Conservation (phyloP, 805 yeast genomes). For the Yarrowia sp. region DNA sequence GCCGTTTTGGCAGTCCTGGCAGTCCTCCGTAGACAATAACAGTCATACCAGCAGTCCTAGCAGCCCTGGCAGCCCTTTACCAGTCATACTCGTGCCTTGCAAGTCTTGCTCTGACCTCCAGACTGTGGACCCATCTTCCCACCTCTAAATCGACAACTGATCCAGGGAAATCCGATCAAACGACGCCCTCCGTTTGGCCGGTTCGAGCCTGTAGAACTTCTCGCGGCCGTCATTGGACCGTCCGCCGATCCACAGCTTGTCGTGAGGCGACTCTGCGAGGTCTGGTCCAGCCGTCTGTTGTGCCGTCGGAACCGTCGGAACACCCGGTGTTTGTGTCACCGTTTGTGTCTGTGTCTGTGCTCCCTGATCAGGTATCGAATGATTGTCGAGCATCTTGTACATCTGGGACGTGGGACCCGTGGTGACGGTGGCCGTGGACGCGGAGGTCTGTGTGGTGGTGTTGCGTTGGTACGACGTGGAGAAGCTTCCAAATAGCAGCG, state of each 20-base stretch:
- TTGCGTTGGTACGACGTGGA: slow-evolving; percentile 36
- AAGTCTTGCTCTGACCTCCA: too few relatives aligned
- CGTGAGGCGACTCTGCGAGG: slow-evolving; percentile 35
- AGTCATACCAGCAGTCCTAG: too few relatives aligned
- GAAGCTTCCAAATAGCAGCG: slow-evolving; percentile 33
- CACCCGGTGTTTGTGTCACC: neutral
- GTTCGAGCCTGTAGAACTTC: slow-evolving; percentile 45
- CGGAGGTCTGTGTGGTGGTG: slow-evolving; percentile 23
- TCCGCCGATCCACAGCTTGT: slow-evolving; percentile 49
- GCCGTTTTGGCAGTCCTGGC: too few relatives aligned
- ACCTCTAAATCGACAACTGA: slow-evolving; percentile 17
- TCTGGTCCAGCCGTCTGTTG: neutral
- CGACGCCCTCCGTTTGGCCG: slow-evolving; percentile 42
- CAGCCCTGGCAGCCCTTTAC: too few relatives aligned
- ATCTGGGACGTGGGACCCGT: slow-evolving; percentile 17
- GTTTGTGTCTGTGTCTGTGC: slow-evolving; percentile 13
- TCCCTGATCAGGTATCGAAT: slow-evolving; percentile 7
- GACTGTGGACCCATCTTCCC: too few relatives aligned
- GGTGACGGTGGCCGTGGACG: slow-evolving; percentile 29
- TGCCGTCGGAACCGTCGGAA: neutral
- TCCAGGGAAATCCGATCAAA: slow-evolving; percentile 45
- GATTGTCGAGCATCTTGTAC: slow-evolving; percentile 36
- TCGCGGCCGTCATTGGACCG: slow-evolving; percentile 46
- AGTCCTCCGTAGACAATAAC: too few relatives aligned
- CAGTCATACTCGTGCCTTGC: too few relatives aligned